These are phyloP conservation scores for Phaseolus coccineus DNA, from an alignment of 331 rosid species.

Conservation along the genomic window DNA sequence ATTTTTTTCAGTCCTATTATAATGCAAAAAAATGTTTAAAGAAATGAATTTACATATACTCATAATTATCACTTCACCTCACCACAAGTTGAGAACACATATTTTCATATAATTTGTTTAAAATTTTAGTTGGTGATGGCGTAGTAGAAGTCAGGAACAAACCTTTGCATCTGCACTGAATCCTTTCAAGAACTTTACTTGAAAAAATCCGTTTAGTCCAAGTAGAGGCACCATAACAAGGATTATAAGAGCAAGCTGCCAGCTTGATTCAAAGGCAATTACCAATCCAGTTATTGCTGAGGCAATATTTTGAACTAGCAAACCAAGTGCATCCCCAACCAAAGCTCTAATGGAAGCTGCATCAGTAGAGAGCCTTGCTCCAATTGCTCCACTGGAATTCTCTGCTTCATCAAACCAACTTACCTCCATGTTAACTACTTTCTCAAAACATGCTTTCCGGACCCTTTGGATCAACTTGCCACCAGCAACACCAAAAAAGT, in stretches of 20 bases:
- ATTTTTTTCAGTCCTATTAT: not conserved
- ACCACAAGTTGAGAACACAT: not conserved
- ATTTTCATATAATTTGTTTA: not conserved
- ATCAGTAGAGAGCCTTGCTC: slow-evolving; percentile 84
- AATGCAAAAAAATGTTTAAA: not conserved
- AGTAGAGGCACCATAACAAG: slow-evolving; percentile 69
- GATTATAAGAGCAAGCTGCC: slow-evolving; percentile 72
- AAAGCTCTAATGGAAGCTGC: slow-evolving; percentile 71
- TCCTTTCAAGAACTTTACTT: slow-evolving; percentile 63
- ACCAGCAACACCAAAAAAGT: slow-evolving; percentile 75
- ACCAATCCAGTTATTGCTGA: slow-evolving; percentile 59
- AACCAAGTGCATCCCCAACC: slow-evolving; percentile 81
- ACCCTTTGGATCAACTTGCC: slow-evolving; percentile 66
- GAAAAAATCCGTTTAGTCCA: slow-evolving; percentile 57
- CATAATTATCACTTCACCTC: not conserved
- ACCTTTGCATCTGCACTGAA: slow-evolving; percentile 83
- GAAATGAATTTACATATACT: not conserved
- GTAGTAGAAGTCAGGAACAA: slow-evolving; percentile 26
- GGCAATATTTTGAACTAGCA: slow-evolving; percentile 65
- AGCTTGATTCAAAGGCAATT: slow-evolving; percentile 71
- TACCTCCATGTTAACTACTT: slow-evolving; percentile 76
- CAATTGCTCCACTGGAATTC: slow-evolving; percentile 82
- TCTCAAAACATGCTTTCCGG: slow-evolving; percentile 66
- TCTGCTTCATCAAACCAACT: slow-evolving; percentile 85
- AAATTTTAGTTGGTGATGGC: not conserved